Conservation (phyloP, 2,329 filamentous ascomycete species). For the Alternaria arbusti region DNA sequence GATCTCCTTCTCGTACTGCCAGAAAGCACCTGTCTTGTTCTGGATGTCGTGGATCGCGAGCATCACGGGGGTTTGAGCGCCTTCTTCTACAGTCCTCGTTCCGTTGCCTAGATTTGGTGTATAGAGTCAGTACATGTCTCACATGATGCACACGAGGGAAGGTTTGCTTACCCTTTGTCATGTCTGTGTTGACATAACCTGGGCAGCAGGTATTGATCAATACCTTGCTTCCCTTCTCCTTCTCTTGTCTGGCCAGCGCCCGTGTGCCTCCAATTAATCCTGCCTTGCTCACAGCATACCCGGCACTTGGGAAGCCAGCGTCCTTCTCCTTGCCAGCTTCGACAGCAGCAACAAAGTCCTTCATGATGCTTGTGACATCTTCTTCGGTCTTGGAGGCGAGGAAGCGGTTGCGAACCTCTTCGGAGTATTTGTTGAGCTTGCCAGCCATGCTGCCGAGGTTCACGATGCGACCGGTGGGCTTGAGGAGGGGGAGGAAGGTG, state of each 20-base stretch:
- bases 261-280: constrained; percentile 53
- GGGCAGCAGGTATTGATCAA: constrained; percentile 54
- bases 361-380: constrained; percentile 58
- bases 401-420: constrained; percentile 53
- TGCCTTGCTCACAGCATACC: constrained; percentile 58
- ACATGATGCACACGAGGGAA: background rate
- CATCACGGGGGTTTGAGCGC: constrained; percentile 53
- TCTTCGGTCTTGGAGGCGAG: constrained; percentile 46
- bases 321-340: constrained; percentile 54
- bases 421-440: constrained; percentile 56
- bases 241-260: constrained; percentile 45
- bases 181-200: constrained; percentile 56
- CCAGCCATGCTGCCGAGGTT: constrained; percentile 58
- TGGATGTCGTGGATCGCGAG: constrained; percentile 52
- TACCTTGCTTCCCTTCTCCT: constrained; percentile 40
- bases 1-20: constrained; percentile 46
- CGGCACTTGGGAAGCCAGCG: constrained; percentile 58
- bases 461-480: constrained; percentile 53
- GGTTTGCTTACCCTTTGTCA: constrained; percentile 44
- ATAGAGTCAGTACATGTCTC: background rate
- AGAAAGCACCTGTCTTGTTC: constrained; percentile 48
- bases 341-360: constrained; percentile 57
- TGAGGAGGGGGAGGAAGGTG: constrained; percentile 55
- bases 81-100: constrained; percentile 52
- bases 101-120: constrained; percentile 24